phyloP scores from a whole-genome alignment of 2,329 filamentous ascomycete genomes.

The Penicillium thymicola region DNA sequence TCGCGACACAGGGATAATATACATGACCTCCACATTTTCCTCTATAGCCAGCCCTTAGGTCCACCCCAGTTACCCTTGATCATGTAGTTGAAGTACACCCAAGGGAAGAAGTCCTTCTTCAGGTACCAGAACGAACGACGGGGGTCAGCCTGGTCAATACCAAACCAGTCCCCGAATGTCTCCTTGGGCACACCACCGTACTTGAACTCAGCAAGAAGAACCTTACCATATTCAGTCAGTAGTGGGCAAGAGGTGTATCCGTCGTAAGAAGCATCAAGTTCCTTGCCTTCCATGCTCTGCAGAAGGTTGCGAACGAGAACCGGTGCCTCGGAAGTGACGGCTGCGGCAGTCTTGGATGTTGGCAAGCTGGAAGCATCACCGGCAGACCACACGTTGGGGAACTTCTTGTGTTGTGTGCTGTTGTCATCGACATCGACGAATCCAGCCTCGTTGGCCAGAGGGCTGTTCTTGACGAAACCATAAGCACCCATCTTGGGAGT shows the following conservation, averaged over 20 bases:
- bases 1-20: background rate
- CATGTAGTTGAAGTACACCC: constrained; percentile 61
- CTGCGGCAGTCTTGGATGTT: constrained; percentile 56
- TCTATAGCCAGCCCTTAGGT: constrained; percentile 50
- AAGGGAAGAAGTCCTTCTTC: constrained; percentile 67
- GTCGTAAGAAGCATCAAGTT: constrained; percentile 48
- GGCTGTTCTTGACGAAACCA: constrained; percentile 52
- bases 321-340: constrained; percentile 52
- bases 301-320: constrained; percentile 52
- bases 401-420: constrained; percentile 54
- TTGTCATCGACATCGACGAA: constrained; percentile 57
- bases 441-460: constrained; percentile 54
- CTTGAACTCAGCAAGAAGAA: constrained; percentile 64
- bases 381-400: constrained; percentile 56
- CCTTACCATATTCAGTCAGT: constrained; percentile 58
- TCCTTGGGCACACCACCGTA: constrained; percentile 62
- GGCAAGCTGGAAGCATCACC: constrained; percentile 60
- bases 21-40: background rate
- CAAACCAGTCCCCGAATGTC: constrained; percentile 55
- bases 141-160: constrained; percentile 57
- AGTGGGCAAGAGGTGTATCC: constrained; percentile 58
- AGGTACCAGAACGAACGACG: constrained; percentile 59
- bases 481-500: constrained; percentile 60
- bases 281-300: constrained; percentile 45
- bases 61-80: constrained; percentile 63